Evolutionary conservation across 169 alveolate species (phyloP).

Genomic region (Eimeria falciformis): DNA sequence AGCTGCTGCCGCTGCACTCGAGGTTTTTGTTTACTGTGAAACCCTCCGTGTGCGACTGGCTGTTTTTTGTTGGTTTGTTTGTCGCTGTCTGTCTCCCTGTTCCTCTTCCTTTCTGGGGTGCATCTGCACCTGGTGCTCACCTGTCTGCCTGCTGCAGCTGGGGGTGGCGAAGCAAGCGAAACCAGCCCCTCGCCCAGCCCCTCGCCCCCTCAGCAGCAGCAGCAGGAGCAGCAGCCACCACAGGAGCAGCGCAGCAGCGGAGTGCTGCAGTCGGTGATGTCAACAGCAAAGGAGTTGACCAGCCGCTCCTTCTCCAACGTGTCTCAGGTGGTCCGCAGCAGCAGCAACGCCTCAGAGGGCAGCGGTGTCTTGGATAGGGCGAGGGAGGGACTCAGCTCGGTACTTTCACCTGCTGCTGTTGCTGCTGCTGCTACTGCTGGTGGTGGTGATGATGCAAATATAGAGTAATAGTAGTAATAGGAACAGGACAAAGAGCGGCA

Average conservation of each 20-base stretch:
- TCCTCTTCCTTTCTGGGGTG: background rate
- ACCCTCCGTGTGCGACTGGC: too few species aligned
- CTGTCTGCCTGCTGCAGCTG: background rate
- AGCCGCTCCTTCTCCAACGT: conserved; percentile 53
- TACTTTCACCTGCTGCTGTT: background rate
- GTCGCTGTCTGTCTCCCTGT: too few species aligned
- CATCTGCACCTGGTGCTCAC: background rate
- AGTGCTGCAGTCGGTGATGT: conserved; percentile 60
- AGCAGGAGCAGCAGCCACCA: conserved; percentile 43
- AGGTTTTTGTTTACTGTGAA: too few species aligned
- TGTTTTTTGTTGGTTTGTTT: too few species aligned
- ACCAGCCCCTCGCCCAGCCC: conserved; percentile 14
- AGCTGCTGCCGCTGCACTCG: conserved; percentile 15
- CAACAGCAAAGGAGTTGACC: conserved; percentile 41
- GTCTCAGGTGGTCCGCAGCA: conserved; percentile 45
- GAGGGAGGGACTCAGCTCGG: conserved; percentile 46
- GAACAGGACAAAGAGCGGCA: background rate
- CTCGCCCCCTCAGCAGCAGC: conserved; percentile 11
- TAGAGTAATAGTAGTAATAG: background rate
- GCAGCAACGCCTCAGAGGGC: conserved; percentile 48
- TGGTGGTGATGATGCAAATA: background rate
- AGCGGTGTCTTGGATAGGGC: conserved; percentile 33
- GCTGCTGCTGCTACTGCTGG: conserved; percentile 17
- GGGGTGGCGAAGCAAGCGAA: background rate
- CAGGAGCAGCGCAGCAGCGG: conserved; percentile 67